A percentile compares a stretch with the other conserved stretches of the same genome.
phyloP scores from a whole-genome alignment of 495 filamentous ascomycete genomes.

The Penicillium cataractarum region DNA sequence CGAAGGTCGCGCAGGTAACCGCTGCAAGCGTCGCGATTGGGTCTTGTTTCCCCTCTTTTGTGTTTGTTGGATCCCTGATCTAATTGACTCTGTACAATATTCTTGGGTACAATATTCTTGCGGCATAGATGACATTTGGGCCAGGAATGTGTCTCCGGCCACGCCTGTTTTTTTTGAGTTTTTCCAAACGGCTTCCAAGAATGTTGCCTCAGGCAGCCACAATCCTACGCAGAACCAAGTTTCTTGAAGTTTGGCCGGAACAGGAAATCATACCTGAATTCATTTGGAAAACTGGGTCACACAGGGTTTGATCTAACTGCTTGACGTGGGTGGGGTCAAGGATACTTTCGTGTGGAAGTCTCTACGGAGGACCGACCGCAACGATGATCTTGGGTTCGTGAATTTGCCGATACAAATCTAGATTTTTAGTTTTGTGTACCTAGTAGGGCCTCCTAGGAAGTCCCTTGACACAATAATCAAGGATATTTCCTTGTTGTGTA shows the following conservation, averaged over 20 bases:
- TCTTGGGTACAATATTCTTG: too few species aligned
- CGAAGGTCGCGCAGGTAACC: slow-evolving; percentile 15
- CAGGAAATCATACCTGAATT: slow-evolving; percentile 4
- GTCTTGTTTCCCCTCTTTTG: not conserved
- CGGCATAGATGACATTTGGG: not conserved
- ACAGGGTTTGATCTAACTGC: not conserved
- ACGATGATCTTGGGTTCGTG: not conserved
- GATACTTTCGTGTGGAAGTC: not conserved
- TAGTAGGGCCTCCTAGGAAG: too few species aligned
- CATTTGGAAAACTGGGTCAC: not conserved
- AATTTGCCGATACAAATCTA: not conserved
- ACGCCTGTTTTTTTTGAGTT: slow-evolving; percentile 13
- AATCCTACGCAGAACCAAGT: slow-evolving; percentile 12
- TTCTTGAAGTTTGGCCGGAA: slow-evolving; percentile 5
- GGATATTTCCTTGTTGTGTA: not conserved
- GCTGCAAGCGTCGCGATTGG: slow-evolving; percentile 8
- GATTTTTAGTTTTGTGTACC: not conserved
- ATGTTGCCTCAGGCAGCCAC: slow-evolving; percentile 24
- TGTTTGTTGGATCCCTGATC: not conserved
- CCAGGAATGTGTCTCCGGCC: slow-evolving; percentile 13
- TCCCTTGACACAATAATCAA: not conserved
- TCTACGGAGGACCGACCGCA: not conserved
- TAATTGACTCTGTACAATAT: not conserved
- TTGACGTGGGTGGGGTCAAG: not conserved
- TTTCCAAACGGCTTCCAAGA: slow-evolving; percentile 18